Percentiles rank a stretch among this genome's conserved stretches.
These are phyloP conservation scores for Mortierella sp. DNA, from an alignment of 371 early-diverging fungal species.

Conservation along the genomic window DNA sequence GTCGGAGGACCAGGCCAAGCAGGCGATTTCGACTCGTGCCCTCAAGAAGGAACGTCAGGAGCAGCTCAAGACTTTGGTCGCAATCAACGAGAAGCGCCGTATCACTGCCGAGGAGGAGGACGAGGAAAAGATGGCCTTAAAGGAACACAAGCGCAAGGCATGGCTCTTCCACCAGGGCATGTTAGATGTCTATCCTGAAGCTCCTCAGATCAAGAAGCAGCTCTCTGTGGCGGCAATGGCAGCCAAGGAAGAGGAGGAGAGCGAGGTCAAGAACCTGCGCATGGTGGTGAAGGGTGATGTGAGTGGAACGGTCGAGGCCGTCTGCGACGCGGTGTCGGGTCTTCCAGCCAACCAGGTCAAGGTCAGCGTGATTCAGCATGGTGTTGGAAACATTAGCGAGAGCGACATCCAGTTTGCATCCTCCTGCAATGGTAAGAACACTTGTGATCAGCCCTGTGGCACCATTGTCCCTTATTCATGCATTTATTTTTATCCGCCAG, in stretches of 20 bases:
- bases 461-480: not conserved
- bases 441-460: slow-evolving; percentile 5
- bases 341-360: slow-evolving; percentile 85
- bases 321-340: slow-evolving; percentile 81
- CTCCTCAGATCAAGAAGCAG: slow-evolving; percentile 55
- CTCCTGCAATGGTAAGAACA: slow-evolving; percentile 63
- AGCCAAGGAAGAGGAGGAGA: slow-evolving; percentile 56
- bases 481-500: not conserved
- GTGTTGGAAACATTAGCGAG: slow-evolving; percentile 90
- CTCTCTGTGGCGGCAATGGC: slow-evolving; percentile 46
- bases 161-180: slow-evolving; percentile 79
- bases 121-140: slow-evolving; percentile 71
- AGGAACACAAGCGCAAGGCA: slow-evolving; percentile 73
- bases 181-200: slow-evolving; percentile 67
- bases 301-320: slow-evolving; percentile 94
- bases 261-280: slow-evolving; percentile 64
- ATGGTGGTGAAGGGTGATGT: slow-evolving; percentile 85
- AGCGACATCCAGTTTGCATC: slow-evolving; percentile 83
- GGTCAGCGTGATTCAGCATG: slow-evolving; percentile 79
- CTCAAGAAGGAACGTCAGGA: slow-evolving; percentile 72
- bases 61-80: slow-evolving; percentile 76
- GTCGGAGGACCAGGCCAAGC: slow-evolving; percentile 82
- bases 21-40: slow-evolving; percentile 76
- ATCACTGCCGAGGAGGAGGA: slow-evolving; percentile 70
- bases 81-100: slow-evolving; percentile 84